Evolutionary conservation across 352 stramenopile species (phyloP).

Genomic region (Phytophthora sp.): DNA sequence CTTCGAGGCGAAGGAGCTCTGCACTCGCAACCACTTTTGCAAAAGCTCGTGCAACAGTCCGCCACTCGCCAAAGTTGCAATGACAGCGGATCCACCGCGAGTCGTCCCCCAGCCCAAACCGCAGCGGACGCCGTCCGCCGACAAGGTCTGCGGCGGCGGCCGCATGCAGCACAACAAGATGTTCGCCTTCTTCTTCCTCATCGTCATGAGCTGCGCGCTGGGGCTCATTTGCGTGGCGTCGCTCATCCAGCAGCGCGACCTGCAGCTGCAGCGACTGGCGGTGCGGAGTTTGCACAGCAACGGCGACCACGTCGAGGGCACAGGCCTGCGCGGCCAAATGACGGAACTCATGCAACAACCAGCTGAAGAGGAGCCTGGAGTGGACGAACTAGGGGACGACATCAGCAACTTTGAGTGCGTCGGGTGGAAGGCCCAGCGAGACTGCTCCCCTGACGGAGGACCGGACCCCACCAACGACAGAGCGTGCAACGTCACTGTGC

Average conservation of each 20-base stretch:
- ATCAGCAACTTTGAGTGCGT: slow-evolving; percentile 56
- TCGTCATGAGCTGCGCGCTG: slow-evolving; percentile 59
- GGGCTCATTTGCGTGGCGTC: slow-evolving; percentile 61
- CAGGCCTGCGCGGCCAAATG: slow-evolving; percentile 23
- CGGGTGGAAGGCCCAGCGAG: slow-evolving; percentile 48
- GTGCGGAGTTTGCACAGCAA: slow-evolving; percentile 24
- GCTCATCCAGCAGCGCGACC: slow-evolving; percentile 57
- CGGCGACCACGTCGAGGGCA: not conserved
- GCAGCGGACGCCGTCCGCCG: not conserved
- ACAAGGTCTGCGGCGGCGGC: slow-evolving; percentile 2
- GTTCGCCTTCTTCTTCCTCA: slow-evolving; percentile 45
- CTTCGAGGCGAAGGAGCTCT: too few species aligned
- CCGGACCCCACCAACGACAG: slow-evolving; percentile 38
- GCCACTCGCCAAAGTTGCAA: not conserved
- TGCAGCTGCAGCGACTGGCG: slow-evolving; percentile 30
- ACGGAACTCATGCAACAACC: slow-evolving; percentile 24
- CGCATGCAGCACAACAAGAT: slow-evolving; percentile 37
- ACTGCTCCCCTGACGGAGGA: slow-evolving; percentile 48
- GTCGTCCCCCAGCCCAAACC: not conserved
- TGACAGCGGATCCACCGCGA: not conserved
- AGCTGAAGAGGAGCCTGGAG: slow-evolving; percentile 8
- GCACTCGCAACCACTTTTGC: not conserved
- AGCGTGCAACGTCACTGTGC: slow-evolving; percentile 44
- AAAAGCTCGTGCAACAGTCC: not conserved
- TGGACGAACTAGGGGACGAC: slow-evolving; percentile 13